Conservation (phyloP, 140 eudicot species). For the Oenanthe javanica region DNA sequence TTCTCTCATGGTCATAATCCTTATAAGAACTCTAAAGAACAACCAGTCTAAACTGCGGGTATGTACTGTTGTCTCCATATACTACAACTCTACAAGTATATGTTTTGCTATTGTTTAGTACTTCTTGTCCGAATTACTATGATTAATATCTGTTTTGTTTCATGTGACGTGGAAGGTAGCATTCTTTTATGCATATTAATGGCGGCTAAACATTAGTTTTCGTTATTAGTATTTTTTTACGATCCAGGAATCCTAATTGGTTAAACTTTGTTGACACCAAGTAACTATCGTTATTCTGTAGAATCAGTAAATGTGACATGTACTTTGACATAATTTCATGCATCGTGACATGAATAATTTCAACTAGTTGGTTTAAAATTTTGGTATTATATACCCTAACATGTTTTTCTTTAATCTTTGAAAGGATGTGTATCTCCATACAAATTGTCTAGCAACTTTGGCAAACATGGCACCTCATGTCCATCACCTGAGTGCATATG, state of each 20-base stretch:
- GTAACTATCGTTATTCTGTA: neutral
- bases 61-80: constrained; percentile 12
- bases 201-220: neutral
- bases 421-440: constrained; percentile 98
- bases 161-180: neutral
- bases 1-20: constrained; percentile 83
- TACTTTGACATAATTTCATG: neutral
- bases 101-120: neutral
- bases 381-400: constrained; percentile 9
- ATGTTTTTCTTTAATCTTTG: constrained; percentile 8
- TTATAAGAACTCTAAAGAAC: constrained; percentile 86
- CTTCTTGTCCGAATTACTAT: neutral
- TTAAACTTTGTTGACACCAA: neutral
- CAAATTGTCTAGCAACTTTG: constrained; percentile 91
- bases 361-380: neutral
- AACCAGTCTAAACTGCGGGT: constrained; percentile 87
- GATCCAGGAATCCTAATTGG: neutral
- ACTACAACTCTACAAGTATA: neutral
- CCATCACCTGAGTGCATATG: constrained; percentile 83
- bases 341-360: neutral
- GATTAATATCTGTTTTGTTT: neutral
- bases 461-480: constrained; percentile 98
- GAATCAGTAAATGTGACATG: neutral
- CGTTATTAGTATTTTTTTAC: neutral
- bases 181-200: neutral